Evolutionary conservation across 106 monocot species (phyloP).

Genomic region (Acanthochlamys bracteata): DNA sequence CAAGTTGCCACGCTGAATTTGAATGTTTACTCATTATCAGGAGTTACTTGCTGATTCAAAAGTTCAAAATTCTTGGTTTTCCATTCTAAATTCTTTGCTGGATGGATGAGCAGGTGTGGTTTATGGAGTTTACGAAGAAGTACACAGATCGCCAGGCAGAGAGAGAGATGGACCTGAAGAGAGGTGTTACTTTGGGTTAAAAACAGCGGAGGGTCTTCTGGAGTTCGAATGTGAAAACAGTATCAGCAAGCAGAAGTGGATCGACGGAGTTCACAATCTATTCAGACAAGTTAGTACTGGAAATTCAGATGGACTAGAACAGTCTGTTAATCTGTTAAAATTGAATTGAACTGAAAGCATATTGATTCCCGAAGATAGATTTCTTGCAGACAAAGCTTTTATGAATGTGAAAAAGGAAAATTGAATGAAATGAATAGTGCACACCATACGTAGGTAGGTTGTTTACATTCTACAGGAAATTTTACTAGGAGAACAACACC

Average conservation of each 20-base stretch:
- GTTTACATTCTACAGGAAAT: too few species aligned
- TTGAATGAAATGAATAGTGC: neutral
- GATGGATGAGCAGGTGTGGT: slow-evolving; percentile 50
- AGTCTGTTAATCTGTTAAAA: slow-evolving; percentile 37
- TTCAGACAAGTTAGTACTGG: slow-evolving; percentile 26
- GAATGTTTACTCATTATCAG: too few species aligned
- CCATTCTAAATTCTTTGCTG: neutral
- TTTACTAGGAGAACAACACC: too few species aligned
- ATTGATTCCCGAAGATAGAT: too few species aligned
- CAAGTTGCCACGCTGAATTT: neutral
- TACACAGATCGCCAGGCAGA: slow-evolving; percentile 24
- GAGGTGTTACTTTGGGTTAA: slow-evolving; percentile 40
- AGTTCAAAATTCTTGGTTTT: neutral
- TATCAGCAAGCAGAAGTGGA: slow-evolving; percentile 49
- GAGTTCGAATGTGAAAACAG: slow-evolving; percentile 55
- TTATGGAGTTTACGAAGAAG: slow-evolving; percentile 51
- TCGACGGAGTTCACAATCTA: slow-evolving; percentile 42
- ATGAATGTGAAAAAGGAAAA: neutral
- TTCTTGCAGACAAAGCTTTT: too few species aligned
- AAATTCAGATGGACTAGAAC: slow-evolving; percentile 9
- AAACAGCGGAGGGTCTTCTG: slow-evolving; percentile 50
- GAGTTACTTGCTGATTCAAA: neutral
- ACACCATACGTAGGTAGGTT: too few species aligned
- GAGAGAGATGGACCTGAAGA: slow-evolving; percentile 12
- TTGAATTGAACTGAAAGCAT: slow-evolving; percentile 8